Conservation (phyloP, 257 asterid species). For the Rhazya stricta region DNA sequence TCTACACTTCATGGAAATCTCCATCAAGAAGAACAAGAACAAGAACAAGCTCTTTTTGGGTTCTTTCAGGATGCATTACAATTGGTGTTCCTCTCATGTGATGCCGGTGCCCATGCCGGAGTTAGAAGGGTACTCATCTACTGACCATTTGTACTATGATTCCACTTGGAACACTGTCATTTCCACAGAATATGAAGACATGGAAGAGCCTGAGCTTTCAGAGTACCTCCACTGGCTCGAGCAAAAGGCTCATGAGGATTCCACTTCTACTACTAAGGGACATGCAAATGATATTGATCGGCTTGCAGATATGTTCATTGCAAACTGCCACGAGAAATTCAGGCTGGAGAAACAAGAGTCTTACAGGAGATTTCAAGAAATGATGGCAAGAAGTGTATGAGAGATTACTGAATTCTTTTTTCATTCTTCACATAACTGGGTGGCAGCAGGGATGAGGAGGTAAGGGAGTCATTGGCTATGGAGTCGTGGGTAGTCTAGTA, state of each 20-base stretch:
- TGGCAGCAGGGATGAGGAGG: not conserved
- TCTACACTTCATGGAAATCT: slow-evolving; percentile 27
- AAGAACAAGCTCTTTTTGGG: slow-evolving; percentile 51
- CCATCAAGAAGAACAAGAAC: slow-evolving; percentile 30
- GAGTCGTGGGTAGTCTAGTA: not conserved
- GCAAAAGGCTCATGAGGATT: slow-evolving; percentile 33
- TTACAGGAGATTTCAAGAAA: slow-evolving; percentile 73
- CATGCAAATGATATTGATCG: slow-evolving; percentile 51
- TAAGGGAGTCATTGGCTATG: not conserved
- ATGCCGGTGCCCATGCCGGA: slow-evolving; percentile 35
- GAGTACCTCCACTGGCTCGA: slow-evolving; percentile 80
- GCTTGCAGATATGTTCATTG: slow-evolving; percentile 86
- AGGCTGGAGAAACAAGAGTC: slow-evolving; percentile 83
- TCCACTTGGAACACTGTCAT: slow-evolving; percentile 46
- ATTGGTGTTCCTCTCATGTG: slow-evolving; percentile 75
- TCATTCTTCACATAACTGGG: not conserved
- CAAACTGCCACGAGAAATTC: slow-evolving; percentile 73
- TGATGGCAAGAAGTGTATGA: slow-evolving; percentile 87
- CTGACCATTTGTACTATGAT: slow-evolving; percentile 41
- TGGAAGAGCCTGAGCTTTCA: slow-evolving; percentile 34
- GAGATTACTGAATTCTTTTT: not conserved
- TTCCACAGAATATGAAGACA: slow-evolving; percentile 22
- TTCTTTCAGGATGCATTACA: slow-evolving; percentile 77
- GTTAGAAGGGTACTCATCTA: slow-evolving; percentile 17
- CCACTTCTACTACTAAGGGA: not conserved